phyloP scores from a whole-genome alignment of 2,329 filamentous ascomycete species.

The Exophiala bonariae region DNA sequence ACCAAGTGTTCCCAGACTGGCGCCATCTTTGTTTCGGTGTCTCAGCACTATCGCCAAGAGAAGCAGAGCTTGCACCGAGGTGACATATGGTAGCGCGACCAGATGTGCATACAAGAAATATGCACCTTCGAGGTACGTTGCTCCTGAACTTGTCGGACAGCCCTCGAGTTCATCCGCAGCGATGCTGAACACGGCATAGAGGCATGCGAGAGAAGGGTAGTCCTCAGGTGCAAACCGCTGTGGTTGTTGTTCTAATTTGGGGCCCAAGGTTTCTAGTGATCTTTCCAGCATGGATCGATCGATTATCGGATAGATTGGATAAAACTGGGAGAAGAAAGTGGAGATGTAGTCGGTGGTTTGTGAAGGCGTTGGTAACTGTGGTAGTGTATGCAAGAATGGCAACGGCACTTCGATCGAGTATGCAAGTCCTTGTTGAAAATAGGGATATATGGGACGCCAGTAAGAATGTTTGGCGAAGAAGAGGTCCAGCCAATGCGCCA shows the following conservation, averaged over 20 bases:
- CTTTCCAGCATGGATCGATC: neutral
- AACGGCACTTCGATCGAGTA: slow-evolving; percentile 10
- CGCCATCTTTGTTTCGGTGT: slow-evolving; percentile 10
- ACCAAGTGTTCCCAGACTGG: slow-evolving; percentile 34
- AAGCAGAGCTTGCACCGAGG: slow-evolving; percentile 9
- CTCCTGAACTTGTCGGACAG: neutral
- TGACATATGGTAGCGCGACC: slow-evolving; percentile 11
- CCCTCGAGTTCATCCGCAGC: slow-evolving; percentile 8
- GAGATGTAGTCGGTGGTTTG: slow-evolving; percentile 2
- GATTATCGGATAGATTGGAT: slow-evolving; percentile 7
- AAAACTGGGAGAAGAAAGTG: slow-evolving; percentile 3
- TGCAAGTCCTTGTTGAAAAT: slow-evolving; percentile 13
- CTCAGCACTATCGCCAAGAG: slow-evolving; percentile 4
- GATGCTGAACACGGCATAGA: slow-evolving; percentile 7
- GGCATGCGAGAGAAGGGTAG: slow-evolving; percentile 3
- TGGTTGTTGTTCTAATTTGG: neutral
- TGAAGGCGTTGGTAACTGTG: slow-evolving; percentile 1
- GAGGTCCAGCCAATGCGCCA: slow-evolving; percentile 14
- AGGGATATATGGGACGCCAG: slow-evolving; percentile 8
- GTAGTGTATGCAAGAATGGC: slow-evolving; percentile 2
- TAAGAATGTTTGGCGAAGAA: slow-evolving; percentile 7
- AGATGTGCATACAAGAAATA: slow-evolving; percentile 9
- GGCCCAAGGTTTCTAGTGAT: neutral
- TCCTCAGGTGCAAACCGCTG: neutral
- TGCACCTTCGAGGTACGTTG: slow-evolving; percentile 5